Evolutionary conservation across 2,329 filamentous ascomycete species (phyloP).

Genomic region (Aspergillus uvarum): DNA sequence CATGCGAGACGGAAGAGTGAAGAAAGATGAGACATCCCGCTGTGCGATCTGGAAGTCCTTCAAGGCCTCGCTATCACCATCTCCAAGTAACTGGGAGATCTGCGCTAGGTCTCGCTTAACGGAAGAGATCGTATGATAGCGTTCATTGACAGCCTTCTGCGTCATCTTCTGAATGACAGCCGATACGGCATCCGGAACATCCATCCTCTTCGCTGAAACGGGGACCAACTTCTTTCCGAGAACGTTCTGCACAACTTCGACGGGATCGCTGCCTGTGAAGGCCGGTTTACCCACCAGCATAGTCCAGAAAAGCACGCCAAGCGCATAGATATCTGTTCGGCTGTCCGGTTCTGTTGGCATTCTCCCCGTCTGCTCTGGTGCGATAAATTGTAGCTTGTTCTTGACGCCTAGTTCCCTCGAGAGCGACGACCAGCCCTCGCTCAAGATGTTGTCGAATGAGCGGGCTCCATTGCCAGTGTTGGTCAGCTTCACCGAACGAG

Average conservation of each 20-base stretch:
- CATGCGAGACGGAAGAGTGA: constrained; percentile 77
- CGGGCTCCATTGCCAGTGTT: constrained; percentile 84
- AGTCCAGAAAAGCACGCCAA: constrained; percentile 87
- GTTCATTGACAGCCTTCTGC: constrained; percentile 79
- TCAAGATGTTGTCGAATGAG: constrained; percentile 88
- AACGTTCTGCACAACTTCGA: constrained; percentile 90
- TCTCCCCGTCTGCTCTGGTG: constrained; percentile 89
- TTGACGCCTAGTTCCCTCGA: constrained; percentile 83
- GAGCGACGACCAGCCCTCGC: constrained; percentile 80
- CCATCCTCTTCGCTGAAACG: constrained; percentile 73
- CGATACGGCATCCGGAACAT: constrained; percentile 79
- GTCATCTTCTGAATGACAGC: constrained; percentile 90
- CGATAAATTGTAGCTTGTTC: constrained; percentile 87
- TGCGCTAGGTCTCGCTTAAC: constrained; percentile 76
- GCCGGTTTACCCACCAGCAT: constrained; percentile 76
- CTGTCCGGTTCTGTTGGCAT: constrained; percentile 90
- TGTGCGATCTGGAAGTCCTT: constrained; percentile 73
- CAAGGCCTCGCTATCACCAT: constrained; percentile 71
- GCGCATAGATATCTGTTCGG: constrained; percentile 88
- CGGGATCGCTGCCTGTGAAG: constrained; percentile 74
- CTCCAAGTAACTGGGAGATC: constrained; percentile 70
- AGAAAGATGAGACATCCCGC: constrained; percentile 90
- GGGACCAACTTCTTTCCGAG: constrained; percentile 74
- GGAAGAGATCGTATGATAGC: constrained; percentile 86
- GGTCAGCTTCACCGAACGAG: constrained; percentile 71